These are phyloP conservation scores for Nannochloris sp. DNA, from an alignment of 139 green algal species.

Conservation along the genomic window DNA sequence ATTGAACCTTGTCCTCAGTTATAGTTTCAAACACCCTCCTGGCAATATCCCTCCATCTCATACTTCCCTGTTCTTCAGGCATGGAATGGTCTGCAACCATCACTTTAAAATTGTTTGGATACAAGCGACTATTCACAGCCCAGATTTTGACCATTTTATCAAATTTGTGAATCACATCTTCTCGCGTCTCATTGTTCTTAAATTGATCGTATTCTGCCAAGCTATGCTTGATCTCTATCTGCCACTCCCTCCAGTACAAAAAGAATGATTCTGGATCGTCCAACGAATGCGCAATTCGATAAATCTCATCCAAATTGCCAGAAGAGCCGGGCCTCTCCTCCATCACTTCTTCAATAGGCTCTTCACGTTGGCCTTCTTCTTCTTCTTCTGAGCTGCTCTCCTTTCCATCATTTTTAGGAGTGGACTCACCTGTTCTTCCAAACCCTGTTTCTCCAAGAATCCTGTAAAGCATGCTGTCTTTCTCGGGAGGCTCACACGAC, in stretches of 20 bases:
- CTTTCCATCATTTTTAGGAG: background rate
- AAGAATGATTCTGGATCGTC: background rate
- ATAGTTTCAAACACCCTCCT: background rate
- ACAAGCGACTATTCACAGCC: background rate
- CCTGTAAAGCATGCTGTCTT: background rate
- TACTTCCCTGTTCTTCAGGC: background rate
- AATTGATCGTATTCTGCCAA: background rate
- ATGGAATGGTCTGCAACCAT: background rate
- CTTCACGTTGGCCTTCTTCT: background rate
- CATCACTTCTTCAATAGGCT: background rate
- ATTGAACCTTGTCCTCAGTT: background rate
- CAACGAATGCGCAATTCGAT: background rate
- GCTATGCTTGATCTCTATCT: background rate
- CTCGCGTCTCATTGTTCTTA: background rate
- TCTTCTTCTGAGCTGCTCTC: background rate
- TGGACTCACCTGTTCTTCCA: background rate
- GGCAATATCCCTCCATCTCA: background rate
- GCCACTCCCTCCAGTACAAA: background rate
- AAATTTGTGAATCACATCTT: background rate
- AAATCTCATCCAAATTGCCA: too few relatives aligned
- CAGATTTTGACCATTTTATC: conserved; percentile 4
- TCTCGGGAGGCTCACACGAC: background rate
- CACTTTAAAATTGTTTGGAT: conserved; percentile 3
- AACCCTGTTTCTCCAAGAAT: background rate
- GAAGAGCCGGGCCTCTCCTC: background rate